Conservation (phyloP, 148 eudicot species). For the Camellia granthamiana region DNA sequence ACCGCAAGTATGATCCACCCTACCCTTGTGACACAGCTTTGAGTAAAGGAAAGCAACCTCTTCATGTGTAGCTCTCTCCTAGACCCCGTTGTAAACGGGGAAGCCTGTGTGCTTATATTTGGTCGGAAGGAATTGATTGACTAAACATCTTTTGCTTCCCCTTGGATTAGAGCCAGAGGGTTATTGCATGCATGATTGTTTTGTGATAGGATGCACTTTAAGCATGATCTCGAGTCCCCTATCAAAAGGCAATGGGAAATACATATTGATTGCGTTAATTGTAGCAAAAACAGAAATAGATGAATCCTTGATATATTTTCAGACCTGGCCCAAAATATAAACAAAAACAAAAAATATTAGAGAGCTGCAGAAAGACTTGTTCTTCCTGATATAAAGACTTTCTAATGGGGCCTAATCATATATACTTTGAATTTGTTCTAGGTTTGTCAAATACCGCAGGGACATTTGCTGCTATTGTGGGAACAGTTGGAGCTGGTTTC, state of each 20-base stretch:
- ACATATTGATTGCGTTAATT: not conserved
- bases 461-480: constrained; percentile 75
- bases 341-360: not conserved
- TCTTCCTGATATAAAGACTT: constrained; percentile 1
- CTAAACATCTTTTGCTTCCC: not conserved
- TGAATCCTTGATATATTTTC: not conserved
- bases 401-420: constrained; percentile 3
- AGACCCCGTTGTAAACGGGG: not conserved
- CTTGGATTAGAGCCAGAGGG: not conserved
- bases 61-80: no score
- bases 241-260: not conserved
- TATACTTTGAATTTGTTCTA: constrained; percentile 23
- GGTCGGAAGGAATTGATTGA: not conserved
- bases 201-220: not conserved
- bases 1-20: no score
- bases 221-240: not conserved
- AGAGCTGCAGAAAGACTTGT: not conserved
- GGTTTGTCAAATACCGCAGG: constrained; percentile 89
- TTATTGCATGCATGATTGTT: not conserved
- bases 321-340: not conserved
- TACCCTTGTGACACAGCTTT: no score
- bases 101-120: not conserved
- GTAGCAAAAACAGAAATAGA: not conserved
- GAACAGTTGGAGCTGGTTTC: constrained; percentile 89
- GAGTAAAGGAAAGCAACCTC: no score